Evolutionary conservation across 208 protist genomes (phyloP).

Genomic region (Kentomonas sorsogonicus): DNA sequence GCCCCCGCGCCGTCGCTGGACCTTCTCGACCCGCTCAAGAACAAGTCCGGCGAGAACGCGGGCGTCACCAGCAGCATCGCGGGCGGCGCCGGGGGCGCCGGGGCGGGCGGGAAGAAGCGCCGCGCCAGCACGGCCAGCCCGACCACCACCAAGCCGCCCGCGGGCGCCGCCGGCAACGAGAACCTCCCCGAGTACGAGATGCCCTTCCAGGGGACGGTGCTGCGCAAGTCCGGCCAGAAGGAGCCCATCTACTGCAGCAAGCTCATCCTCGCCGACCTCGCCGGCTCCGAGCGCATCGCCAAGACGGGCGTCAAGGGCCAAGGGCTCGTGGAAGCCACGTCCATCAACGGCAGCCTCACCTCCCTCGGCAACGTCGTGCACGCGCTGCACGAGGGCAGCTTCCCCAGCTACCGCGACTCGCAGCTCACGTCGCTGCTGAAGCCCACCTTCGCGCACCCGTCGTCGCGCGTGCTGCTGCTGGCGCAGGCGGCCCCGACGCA

Average conservation of each 20-base stretch:
- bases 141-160: conserved; percentile 9
- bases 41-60: conserved; percentile 12
- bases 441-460: conserved; percentile 74
- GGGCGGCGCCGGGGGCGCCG: background rate
- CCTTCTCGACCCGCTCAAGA: conserved; percentile 39
- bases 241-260: conserved; percentile 79
- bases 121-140: conserved; percentile 2
- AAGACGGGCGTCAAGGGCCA: conserved; percentile 58
- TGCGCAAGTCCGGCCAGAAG: conserved; percentile 54
- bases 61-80: background rate
- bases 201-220: conserved; percentile 71
- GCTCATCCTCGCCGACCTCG: conserved; percentile 91
- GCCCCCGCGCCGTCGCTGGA: conserved; percentile 54
- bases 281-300: conserved; percentile 85
- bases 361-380: conserved; percentile 91
- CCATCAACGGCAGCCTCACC: conserved; percentile 92
- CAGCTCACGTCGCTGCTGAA: conserved; percentile 88
- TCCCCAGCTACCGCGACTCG: conserved; percentile 85
- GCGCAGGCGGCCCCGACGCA: conserved; percentile 77
- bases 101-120: background rate
- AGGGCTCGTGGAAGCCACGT: conserved; percentile 76
- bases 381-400: conserved; percentile 69
- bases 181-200: conserved; percentile 43
- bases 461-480: conserved; percentile 80
- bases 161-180: conserved; percentile 11